Evolutionary conservation across 2,329 filamentous ascomycete species (phyloP), one percentile per base, ranked within the genome.

Genomic region (Eutypa lata): DNA sequence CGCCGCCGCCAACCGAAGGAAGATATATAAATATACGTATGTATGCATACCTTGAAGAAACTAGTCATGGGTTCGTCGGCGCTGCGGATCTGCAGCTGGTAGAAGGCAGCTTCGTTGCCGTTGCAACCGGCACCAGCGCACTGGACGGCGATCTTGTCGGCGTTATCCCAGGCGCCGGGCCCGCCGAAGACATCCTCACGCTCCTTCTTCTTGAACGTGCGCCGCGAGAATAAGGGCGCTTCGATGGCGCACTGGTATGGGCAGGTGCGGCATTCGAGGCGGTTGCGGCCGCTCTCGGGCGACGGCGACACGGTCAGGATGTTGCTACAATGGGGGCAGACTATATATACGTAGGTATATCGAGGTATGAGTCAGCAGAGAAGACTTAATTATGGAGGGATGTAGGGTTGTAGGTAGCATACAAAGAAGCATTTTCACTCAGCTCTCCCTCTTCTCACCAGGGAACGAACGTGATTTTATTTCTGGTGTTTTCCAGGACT

Each of bases 31-130:
- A 31, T 31, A 31, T 10, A 13, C 47, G 35, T 10, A 33, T n/a
- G 44, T 26, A 35, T 22, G 59, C 68, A 44, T 66, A 90, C 89
- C 83, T 91, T 94, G 75, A 88, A 95, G 73, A 97, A 97, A 55
- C 86, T 93, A 61, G 94, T 99, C 89, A 96, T 97, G 55, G 94
- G 94, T 79, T 99, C 94, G 75, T 99, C 94, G 49, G 94, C 94
- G 78, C 91, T 96, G 63, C 94, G 86, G 74, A 97, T 97, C 80
- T 99, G 94, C 63, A 97, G 86, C 78, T 96, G 91, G 77, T 92
- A 96, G 77, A 93, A 97, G 58, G 92, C 95, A 3, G 94, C 94
- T 75, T 91, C 85, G 55, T 84, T 81, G 57, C 91, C 91, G 66
- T 89, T 81, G 77, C 94, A 99, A 52, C 80, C 80, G 40, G 91